Conservation (phyloP, 2,329 filamentous ascomycete genomes). For the Aspergillus pseudotamarii region DNA sequence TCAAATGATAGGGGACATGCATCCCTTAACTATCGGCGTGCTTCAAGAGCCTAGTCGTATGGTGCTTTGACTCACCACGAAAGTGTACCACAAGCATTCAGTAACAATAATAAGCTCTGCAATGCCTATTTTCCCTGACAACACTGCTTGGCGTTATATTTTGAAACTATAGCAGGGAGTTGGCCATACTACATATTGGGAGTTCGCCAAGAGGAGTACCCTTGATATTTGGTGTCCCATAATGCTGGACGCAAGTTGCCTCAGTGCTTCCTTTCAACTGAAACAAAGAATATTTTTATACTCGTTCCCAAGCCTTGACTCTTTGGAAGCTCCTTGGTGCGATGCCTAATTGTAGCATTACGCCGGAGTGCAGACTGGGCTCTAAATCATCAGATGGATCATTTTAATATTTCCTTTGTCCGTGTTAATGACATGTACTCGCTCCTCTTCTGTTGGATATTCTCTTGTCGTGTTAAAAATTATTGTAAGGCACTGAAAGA, state of each 20-base stretch:
- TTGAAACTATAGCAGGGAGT: not conserved
- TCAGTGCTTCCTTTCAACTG: not conserved
- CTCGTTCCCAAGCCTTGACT: too few relatives aligned
- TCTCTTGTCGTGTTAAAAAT: not conserved
- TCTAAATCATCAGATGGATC: not conserved
- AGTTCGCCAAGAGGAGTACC: not conserved
- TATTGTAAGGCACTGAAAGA: not conserved
- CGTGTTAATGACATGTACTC: not conserved
- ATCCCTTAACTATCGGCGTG: not conserved
- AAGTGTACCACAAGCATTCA: not conserved
- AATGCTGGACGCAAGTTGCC: not conserved
- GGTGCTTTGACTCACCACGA: slow-evolving; percentile 1
- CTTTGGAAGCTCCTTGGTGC: not conserved
- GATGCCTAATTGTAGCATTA: not conserved
- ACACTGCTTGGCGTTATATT: not conserved
- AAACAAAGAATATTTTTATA: not conserved
- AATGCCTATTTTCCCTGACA: not conserved
- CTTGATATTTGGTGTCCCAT: not conserved
- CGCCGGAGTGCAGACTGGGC: not conserved
- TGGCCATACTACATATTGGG: not conserved
- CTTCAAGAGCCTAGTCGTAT: not conserved
- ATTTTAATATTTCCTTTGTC: not conserved
- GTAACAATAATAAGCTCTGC: not conserved
- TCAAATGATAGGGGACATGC: not conserved
- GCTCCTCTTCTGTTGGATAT: not conserved